Percentiles rank a stretch among this genome's conserved stretches.
Evolutionary conservation across 2,329 filamentous ascomycete genomes (phyloP).

Genomic region (Stagonosporopsis tanaceti): DNA sequence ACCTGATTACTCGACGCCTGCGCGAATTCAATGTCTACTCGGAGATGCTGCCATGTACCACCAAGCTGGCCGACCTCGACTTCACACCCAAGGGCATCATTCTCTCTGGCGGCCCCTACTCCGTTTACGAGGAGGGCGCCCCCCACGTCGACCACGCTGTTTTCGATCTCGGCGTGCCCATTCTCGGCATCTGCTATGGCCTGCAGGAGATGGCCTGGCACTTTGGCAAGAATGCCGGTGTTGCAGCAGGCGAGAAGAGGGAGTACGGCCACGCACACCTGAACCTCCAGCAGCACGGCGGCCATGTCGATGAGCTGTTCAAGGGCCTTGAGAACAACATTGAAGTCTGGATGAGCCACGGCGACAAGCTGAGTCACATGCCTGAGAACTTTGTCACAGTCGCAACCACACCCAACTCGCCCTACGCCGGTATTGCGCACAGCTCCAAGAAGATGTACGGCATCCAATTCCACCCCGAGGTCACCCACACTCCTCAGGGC

Average conservation of each 20-base stretch:
- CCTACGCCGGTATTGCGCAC: conserved; percentile 82
- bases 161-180: conserved; percentile 74
- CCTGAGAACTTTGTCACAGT: conserved; percentile 77
- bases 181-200: conserved; percentile 70
- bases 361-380: conserved; percentile 80
- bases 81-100: conserved; percentile 88
- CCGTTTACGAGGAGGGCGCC: conserved; percentile 80
- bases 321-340: conserved; percentile 74
- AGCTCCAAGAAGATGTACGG: conserved; percentile 75
- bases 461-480: conserved; percentile 90
- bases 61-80: conserved; percentile 76
- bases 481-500: conserved; percentile 76
- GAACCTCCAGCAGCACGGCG: conserved; percentile 63
- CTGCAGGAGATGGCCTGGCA: conserved; percentile 79
- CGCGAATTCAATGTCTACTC: conserved; percentile 82
- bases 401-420: conserved; percentile 77
- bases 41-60: conserved; percentile 88
- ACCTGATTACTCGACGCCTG: conserved; percentile 77
- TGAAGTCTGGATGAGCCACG: conserved; percentile 86
- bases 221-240: conserved; percentile 65
- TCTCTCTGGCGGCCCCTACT: conserved; percentile 75
- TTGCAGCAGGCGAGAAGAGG: conserved; percentile 70
- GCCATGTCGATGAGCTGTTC: conserved; percentile 80
- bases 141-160: conserved; percentile 83
- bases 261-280: conserved; percentile 78